Conservation (phyloP, 371 early-diverging fungal genomes). For the Apophysomyces elegans region DNA sequence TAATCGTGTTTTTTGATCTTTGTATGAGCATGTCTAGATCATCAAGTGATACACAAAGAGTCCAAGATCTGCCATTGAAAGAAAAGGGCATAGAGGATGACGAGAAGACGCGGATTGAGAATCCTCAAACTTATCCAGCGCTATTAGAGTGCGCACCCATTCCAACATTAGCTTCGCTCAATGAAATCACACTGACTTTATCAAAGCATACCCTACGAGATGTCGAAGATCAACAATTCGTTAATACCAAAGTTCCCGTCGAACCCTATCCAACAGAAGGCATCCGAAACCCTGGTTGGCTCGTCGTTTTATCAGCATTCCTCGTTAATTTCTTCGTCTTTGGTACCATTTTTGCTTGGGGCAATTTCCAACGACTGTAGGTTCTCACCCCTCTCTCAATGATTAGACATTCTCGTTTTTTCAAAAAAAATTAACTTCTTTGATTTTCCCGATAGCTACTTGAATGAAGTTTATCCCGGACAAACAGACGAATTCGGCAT, state of each 20-base stretch:
- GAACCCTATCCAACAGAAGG: conserved; percentile 39
- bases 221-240: background rate
- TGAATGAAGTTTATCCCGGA: conserved; percentile 38
- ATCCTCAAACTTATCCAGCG: conserved; percentile 27
- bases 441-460: conserved; percentile 22
- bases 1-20: background rate
- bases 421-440: background rate
- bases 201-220: conserved; percentile 16
- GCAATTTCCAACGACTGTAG: conserved; percentile 57
- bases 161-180: conserved; percentile 35
- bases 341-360: conserved; percentile 62
- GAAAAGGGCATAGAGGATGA: conserved; percentile 11
- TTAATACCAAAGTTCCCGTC: conserved; percentile 5
- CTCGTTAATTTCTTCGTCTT: conserved; percentile 61
- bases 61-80: conserved; percentile 1
- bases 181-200: conserved; percentile 41
- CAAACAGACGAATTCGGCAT: conserved; percentile 39
- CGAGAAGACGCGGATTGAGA: conserved; percentile 1
- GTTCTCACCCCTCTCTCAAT: background rate
- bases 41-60: background rate
- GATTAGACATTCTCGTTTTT: background rate
- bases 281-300: conserved; percentile 47
- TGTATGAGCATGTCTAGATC: background rate
- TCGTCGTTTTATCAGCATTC: conserved; percentile 56
- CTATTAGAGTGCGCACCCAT: conserved; percentile 44